Evolutionary conservation across 2,329 filamentous ascomycete genomes (phyloP).

Genomic region (Mycosphaerella arachidis): DNA sequence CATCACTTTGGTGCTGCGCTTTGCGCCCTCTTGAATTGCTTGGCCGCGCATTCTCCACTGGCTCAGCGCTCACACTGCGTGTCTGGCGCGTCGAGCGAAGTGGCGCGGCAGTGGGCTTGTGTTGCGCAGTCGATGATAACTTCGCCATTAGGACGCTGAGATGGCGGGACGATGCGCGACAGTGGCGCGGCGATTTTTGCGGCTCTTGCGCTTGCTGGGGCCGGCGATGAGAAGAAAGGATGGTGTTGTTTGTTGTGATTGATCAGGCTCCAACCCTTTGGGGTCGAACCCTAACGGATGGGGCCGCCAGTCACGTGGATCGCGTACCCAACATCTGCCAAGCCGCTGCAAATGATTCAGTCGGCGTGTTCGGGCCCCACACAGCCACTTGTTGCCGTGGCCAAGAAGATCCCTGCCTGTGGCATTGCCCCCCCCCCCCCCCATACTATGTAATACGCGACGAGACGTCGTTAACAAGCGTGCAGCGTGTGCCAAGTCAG

Average conservation of each 20-base stretch:
- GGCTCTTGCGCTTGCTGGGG: not conserved
- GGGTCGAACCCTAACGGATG: not conserved
- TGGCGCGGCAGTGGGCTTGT: constrained; percentile 3
- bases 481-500: not conserved
- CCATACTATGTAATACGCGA: not conserved
- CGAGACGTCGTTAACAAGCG: not conserved
- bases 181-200: not conserved
- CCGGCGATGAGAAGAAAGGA: not conserved
- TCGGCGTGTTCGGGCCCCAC: not conserved
- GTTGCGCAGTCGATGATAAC: not conserved
- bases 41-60: constrained; percentile 9
- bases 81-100: constrained; percentile 25
- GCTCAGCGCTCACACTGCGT: constrained; percentile 40
- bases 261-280: not conserved
- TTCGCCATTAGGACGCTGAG: not conserved
- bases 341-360: no score
- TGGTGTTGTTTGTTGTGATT: not conserved
- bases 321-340: not conserved
- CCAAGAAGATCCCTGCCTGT: not conserved
- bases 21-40: not conserved
- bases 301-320: not conserved
- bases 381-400: no score
- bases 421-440: not conserved
- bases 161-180: not conserved
- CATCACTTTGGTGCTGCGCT: not conserved